Base-by-base conservation (phyloP, 2,329 filamentous ascomycete species). In the Thielaviopsis populi region DNA sequence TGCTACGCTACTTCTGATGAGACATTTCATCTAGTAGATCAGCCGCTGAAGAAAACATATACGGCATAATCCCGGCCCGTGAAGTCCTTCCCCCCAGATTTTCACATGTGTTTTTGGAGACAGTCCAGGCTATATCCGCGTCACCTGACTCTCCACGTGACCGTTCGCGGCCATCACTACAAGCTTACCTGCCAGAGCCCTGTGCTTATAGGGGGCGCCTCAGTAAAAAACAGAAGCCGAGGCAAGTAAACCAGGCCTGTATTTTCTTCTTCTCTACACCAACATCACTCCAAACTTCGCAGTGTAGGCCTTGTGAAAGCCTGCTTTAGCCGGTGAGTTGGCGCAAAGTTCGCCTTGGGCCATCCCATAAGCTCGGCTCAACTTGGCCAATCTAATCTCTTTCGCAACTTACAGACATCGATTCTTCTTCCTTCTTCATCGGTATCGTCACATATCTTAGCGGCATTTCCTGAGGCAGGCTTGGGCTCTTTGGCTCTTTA, bases 41-140 rank as follows among this genome's bases (percentile, higher is more conserved):
- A 33, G 30, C 42, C n/a, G 42, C 2, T 46, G 15, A 46, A 46
- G 17, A 1, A 19, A n/a, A 22, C 4, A 19, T 22, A 8, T 4
- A 17, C 10, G 3, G 22, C 5, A 19, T 24, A 27, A 24, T 11
- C 27, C 22, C 15, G 17, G 22, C 24, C 10, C 50, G 8, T 33
- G 27, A 13, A 30, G 11, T 10, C 17, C 8, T 54, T n/a, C n/a
- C 22, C 50, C 27, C 27, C 50, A 33, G 17, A 54, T 54, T 54
- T 54, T 54, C 50, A 54, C 50, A 54, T 54, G 50, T 54, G 50
- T 54, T 54, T 30, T 54, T 54, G 50, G 50, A 33, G 50, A 22
- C 50, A 24, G 50, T 54, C 24, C 15, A 1, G 17, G 13, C 24
- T 17, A 54, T 17, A 3, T 15, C 27, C 50, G 13, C 24, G 27